A percentile compares a stretch with the other conserved stretches of the same genome.
These are phyloP conservation scores for Coemansia sp. DNA, from an alignment of 192 early-diverging fungal genomes.

Conservation along the genomic window DNA sequence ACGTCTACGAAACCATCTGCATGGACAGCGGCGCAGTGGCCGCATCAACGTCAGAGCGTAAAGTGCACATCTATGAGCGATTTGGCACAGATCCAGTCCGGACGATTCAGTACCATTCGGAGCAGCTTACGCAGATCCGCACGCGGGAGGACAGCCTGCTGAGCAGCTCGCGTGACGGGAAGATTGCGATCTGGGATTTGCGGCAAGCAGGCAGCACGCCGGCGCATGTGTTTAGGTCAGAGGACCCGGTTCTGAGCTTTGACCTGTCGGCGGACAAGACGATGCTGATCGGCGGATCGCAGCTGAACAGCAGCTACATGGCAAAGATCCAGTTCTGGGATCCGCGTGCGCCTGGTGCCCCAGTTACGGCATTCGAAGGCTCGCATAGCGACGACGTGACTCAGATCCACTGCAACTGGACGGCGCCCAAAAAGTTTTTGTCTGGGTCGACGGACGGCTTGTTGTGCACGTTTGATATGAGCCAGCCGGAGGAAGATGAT, in stretches of 20 bases:
- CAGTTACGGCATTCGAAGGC: conserved; percentile 39
- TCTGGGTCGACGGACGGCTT: conserved; percentile 70
- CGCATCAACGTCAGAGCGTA: conserved; percentile 53
- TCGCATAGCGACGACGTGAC: conserved; percentile 76
- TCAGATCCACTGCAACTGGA: conserved; percentile 64
- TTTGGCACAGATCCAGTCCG: conserved; percentile 42
- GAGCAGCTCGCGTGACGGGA: conserved; percentile 59
- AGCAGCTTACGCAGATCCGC: conserved; percentile 60
- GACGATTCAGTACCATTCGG: conserved; percentile 51
- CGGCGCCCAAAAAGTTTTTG: conserved; percentile 49
- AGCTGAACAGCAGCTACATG: conserved; percentile 19
- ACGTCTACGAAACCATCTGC: conserved; percentile 32
- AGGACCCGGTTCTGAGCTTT: conserved; percentile 54
- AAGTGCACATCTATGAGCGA: conserved; percentile 62
- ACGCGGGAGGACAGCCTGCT: conserved; percentile 48
- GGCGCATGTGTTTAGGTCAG: conserved; percentile 18
- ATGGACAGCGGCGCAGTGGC: conserved; percentile 27
- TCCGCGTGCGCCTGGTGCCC: conserved; percentile 10
- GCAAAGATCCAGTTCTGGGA: conserved; percentile 45
- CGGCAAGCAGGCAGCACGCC: conserved; percentile 35
- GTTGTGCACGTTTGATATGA: conserved; percentile 69
- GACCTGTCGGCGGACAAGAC: conserved; percentile 23
- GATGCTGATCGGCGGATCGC: conserved; percentile 26
- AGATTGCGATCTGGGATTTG: conserved; percentile 65
- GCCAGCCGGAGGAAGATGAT: conserved; percentile 81